Percentiles rank a stretch among this genome's conserved stretches.
These are phyloP conservation scores for Scytalidium lignicola DNA, from an alignment of 2,329 filamentous ascomycete species.

Conservation along the genomic window DNA sequence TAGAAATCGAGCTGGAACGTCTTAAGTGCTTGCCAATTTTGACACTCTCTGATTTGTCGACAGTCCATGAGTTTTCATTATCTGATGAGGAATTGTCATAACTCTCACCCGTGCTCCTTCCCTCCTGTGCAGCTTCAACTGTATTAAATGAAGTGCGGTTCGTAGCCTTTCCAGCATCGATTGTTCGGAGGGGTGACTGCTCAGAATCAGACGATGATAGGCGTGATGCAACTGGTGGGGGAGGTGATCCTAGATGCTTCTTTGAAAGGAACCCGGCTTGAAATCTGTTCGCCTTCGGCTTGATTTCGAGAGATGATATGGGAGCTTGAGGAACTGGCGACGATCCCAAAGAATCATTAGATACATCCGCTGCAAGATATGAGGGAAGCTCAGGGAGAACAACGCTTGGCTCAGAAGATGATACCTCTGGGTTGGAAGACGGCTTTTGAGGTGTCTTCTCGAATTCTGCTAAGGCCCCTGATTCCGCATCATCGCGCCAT, in stretches of 20 bases:
- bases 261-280: slow-evolving; percentile 82
- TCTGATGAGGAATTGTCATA: slow-evolving; percentile 31
- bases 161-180: slow-evolving; percentile 42
- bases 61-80: slow-evolving; percentile 22
- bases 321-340: slow-evolving; percentile 54
- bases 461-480: slow-evolving; percentile 83
- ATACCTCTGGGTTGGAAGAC: slow-evolving; percentile 49
- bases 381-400: slow-evolving; percentile 47
- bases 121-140: slow-evolving; percentile 20
- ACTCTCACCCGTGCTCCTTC: slow-evolving; percentile 25
- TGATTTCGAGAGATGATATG: slow-evolving; percentile 54
- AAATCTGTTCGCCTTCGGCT: slow-evolving; percentile 70
- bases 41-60: slow-evolving; percentile 21
- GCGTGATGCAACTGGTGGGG: slow-evolving; percentile 50
- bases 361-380: slow-evolving; percentile 36
- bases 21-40: slow-evolving; percentile 26
- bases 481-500: slow-evolving; percentile 88
- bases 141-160: slow-evolving; percentile 39
- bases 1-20: slow-evolving; percentile 22
- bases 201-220: slow-evolving; percentile 52
- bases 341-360: slow-evolving; percentile 34
- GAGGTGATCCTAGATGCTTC: slow-evolving; percentile 57
- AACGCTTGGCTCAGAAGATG: slow-evolving; percentile 38
- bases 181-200: slow-evolving; percentile 48
- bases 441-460: slow-evolving; percentile 80